Evolutionary conservation across 1,284 basidiomycete species (phyloP).

Genomic region (Cutaneotrichosporon sp.): DNA sequence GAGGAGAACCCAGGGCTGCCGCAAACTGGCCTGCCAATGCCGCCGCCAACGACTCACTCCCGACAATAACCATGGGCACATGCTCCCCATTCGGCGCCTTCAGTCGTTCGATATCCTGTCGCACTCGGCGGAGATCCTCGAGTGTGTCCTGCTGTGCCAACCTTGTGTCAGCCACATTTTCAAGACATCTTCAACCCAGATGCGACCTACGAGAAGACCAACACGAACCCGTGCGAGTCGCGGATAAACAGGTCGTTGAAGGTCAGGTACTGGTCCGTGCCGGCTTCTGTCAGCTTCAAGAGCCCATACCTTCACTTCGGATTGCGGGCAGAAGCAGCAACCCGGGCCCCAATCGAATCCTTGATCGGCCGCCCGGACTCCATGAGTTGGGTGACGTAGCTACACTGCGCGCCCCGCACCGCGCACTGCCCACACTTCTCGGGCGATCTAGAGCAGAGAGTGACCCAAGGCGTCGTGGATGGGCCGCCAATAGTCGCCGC

Average conservation of each 20-base stretch:
- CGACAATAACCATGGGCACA: conserved; percentile 38
- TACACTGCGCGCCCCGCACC: too few species aligned
- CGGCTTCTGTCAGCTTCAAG: conserved; percentile 25
- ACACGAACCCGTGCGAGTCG: conserved; percentile 36
- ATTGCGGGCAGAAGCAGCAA: too few species aligned
- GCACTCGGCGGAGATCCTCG: conserved; percentile 27
- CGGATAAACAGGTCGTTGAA: conserved; percentile 35
- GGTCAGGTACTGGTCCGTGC: conserved; percentile 34
- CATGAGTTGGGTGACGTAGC: too few species aligned
- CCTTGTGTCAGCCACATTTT: conserved; percentile 14
- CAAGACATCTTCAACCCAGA: not conserved
- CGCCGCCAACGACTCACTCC: conserved; percentile 29
- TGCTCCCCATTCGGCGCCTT: conserved; percentile 18
- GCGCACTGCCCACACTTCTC: too few species aligned
- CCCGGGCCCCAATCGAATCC: too few species aligned
- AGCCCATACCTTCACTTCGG: too few species aligned
- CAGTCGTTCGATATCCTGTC: conserved; percentile 31
- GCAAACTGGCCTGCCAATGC: not conserved
- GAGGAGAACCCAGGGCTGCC: too few species aligned
- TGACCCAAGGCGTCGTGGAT: too few species aligned
- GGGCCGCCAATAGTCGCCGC: too few species aligned
- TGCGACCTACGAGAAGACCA: conserved; percentile 35
- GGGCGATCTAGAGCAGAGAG: too few species aligned
- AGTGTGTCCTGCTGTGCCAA: conserved; percentile 28
- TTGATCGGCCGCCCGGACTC: too few species aligned